Conservation (phyloP, 2,329 filamentous ascomycete genomes). For the Sclerotinia glacialis region DNA sequence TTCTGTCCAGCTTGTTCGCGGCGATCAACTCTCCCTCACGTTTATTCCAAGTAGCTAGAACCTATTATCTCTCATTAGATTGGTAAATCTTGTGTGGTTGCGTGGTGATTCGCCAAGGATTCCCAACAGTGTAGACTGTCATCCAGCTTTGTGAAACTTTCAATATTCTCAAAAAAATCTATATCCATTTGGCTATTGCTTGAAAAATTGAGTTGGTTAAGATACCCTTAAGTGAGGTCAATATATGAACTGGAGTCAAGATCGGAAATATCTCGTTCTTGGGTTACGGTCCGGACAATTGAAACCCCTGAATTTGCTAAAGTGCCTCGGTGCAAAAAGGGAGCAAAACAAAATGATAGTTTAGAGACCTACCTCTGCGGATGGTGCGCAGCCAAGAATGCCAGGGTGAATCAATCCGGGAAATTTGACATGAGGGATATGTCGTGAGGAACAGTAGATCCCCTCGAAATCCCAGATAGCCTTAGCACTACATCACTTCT, state of each 20-base stretch:
- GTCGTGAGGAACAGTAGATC: slow-evolving; percentile 78
- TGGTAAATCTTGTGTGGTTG: background rate
- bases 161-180: background rate
- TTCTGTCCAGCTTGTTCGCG: slow-evolving; percentile 61
- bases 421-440: slow-evolving; percentile 85
- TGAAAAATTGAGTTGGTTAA: too few relatives aligned
- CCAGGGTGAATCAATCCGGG: slow-evolving; percentile 83
- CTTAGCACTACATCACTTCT: slow-evolving; percentile 51
- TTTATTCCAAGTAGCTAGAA: slow-evolving; percentile 78
- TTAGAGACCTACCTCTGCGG: slow-evolving; percentile 43
- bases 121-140: background rate
- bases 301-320: too few relatives aligned
- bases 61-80: slow-evolving; percentile 30
- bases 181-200: background rate
- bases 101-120: background rate
- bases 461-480: slow-evolving; percentile 77
- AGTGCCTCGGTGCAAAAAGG: background rate
- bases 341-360: background rate
- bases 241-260: background rate
- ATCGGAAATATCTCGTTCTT: background rate
- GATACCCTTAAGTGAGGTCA: background rate
- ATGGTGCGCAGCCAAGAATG: slow-evolving; percentile 86
- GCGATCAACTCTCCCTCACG: slow-evolving; percentile 79
- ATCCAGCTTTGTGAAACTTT: background rate
- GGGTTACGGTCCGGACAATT: background rate